Base-by-base conservation (phyloP, 78 protist species). In the Goniomonas avonlea region DNA sequence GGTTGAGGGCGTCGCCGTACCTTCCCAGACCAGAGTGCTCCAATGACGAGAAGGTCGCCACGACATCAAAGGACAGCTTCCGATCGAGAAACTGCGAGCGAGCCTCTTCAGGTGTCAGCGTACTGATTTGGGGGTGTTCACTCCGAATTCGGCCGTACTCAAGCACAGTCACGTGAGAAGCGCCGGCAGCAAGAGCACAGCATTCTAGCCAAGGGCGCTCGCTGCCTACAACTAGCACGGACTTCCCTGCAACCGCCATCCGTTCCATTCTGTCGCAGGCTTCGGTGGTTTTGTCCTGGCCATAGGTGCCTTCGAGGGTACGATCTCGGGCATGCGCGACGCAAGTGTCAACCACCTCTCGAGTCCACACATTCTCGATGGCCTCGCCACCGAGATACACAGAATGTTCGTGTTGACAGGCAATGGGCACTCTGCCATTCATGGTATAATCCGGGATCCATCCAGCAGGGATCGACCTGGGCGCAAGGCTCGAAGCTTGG, bases 1-100 rank as follows among this genome's bases (percentile, higher is more conserved):
- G 78, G 78, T 71, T 71, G 38, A 71, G 61, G 5, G n/a, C 37
- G 61, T 71, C 78, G n/a, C 78, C 78, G 61, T 71, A 71, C 31
- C 78, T 32, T 20, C 78, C 78, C 23, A 71, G 61, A 31, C 78
- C 78, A 1, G 65, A 5, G 61, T 71, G 78, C 78, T 71, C 78
- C 43, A 71, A 21, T 5, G 63, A 50, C 9, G 65, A 50, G 78
- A 43, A 71, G 47, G 63, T 29, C 50, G 32, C 78, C 29, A 71
- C 78, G 37, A 61, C 78, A 23, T 71, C 78, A 34, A 71, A 71
- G 41, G 61, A 15, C 25, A 41, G 58, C 31, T 5, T 7, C 40
- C 75, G 59, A 5, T 23, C 2, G 17, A 13, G 37, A 35, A 68
- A 0, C 20, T 7, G 75, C 31, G 21, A 25, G 18, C 48, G 37